Percentiles rank a stretch among this genome's conserved stretches.
Evolutionary conservation across 208 protist species (phyloP).

Genomic region (Naegleria lovaniensis): DNA sequence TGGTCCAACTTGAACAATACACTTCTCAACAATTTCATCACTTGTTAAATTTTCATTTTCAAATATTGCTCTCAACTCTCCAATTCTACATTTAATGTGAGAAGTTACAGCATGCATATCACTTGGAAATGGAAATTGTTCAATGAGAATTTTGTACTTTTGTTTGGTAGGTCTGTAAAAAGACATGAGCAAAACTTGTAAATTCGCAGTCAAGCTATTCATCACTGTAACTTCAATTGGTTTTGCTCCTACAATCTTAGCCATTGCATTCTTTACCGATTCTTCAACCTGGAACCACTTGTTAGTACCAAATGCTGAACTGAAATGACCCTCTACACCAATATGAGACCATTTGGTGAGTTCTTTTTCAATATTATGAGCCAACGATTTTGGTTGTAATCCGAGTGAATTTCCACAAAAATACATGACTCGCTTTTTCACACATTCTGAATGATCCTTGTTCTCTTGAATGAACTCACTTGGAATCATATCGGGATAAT

Average conservation of each 20-base stretch:
- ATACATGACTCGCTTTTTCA: conserved; percentile 54
- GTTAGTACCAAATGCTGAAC: conserved; percentile 51
- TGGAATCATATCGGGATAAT: conserved; percentile 4
- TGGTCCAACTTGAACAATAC: conserved; percentile 51
- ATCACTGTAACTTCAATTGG: conserved; percentile 74
- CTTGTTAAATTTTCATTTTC: not conserved
- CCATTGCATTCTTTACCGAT: conserved; percentile 54
- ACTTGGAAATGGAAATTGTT: conserved; percentile 61
- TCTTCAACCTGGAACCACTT: conserved; percentile 75
- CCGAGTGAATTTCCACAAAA: conserved; percentile 77
- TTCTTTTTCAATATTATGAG: conserved; percentile 54
- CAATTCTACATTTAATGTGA: conserved; percentile 62
- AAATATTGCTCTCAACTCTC: conserved; percentile 45
- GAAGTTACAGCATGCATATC: conserved; percentile 71
- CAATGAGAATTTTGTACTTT: conserved; percentile 81
- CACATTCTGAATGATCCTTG: not conserved
- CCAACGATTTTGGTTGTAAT: conserved; percentile 66
- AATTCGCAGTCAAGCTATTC: conserved; percentile 85
- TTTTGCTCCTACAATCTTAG: conserved; percentile 68
- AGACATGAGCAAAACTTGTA: conserved; percentile 74
- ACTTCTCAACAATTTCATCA: conserved; percentile 32
- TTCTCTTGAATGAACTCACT: not conserved
- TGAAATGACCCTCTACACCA: conserved; percentile 66
- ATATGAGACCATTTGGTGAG: conserved; percentile 79
- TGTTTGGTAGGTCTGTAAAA: conserved; percentile 79